Evolutionary conservation across 176 grass and related monocot species (phyloP), one percentile per base, ranked within the genome.

Genomic region (Triticum aestivum): DNA sequence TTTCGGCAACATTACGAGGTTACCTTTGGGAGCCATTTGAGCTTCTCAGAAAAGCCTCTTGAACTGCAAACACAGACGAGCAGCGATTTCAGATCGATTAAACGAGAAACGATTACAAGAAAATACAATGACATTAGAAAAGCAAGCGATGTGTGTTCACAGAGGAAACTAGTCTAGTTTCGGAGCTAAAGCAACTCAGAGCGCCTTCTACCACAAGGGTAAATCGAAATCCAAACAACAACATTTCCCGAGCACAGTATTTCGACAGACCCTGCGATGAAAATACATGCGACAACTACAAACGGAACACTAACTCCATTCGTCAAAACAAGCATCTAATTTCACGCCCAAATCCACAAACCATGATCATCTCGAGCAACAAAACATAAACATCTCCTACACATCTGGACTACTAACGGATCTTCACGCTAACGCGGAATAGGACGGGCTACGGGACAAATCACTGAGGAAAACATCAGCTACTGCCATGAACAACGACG

Each of bases 21-120:
- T 87, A 87, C 89, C 89, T 87, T 91, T 91, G 79, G 78, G 71
- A 69, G 62, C 83, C 88, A 89, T 89, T 62, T 80, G 44, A 26
- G 77, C 69, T 68, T 80, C 89, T 80, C 37, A 30, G 81, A 54
- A 12, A 15, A 62, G 61, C 74, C 10, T 27, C 85, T 83, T 26
- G 61, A 79, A 69, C 75, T 87, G 85, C 59, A 84, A 1, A 3
- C 1, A 74, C 1, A 74, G 18, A 47, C 34, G 63, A 30, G 32
- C 9, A 27, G 38, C 24, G 18, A 23, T 59, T 15, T 83, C 33
- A 87, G 56, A 39, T 49, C 33, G 5, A n/a, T 32, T 3, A 1
- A 20, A 32, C 2, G 13, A 20, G 42, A 52, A 10, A 26, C 3
- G 51, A 51, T 75, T 75, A 9, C 15, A 30, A 5, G 14, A 76